phyloP scores from a whole-genome alignment of 2,329 filamentous ascomycete species.

The Scortechinia acanthostroma region DNA sequence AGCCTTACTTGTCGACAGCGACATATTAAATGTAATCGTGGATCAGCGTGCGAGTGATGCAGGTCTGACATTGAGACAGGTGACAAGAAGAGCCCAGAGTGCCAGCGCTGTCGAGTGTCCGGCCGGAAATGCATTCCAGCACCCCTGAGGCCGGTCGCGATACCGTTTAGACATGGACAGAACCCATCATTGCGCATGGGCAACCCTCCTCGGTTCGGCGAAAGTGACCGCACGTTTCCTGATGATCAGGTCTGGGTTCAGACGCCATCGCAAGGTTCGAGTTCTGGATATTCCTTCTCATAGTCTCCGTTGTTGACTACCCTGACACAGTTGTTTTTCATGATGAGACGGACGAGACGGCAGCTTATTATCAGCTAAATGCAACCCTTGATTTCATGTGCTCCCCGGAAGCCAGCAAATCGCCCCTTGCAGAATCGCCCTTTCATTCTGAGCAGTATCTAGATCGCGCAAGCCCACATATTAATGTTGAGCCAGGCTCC shows the following conservation, averaged over 20 bases:
- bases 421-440: too few relatives aligned
- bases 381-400: too few relatives aligned
- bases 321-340: background rate
- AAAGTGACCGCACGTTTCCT: background rate
- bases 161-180: constrained; percentile 3
- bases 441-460: too few relatives aligned
- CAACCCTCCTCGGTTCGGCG: background rate
- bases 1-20: too few relatives aligned
- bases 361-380: too few relatives aligned
- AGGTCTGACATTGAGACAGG: background rate
- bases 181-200: background rate
- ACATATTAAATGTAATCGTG: too few relatives aligned
- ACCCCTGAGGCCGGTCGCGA: background rate
- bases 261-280: background rate
- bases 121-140: background rate
- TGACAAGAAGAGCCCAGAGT: background rate
- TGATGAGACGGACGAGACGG: too few relatives aligned
- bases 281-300: background rate
- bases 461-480: too few relatives aligned
- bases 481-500: too few relatives aligned
- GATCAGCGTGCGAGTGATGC: background rate
- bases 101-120: constrained; percentile 1
- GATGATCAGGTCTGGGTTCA: constrained; percentile 2
- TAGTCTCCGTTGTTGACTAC: background rate
- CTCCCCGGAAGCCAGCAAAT: too few relatives aligned